Evolutionary conservation across 1,284 basidiomycete species (phyloP).

Genomic region (Trametes hirsuta): DNA sequence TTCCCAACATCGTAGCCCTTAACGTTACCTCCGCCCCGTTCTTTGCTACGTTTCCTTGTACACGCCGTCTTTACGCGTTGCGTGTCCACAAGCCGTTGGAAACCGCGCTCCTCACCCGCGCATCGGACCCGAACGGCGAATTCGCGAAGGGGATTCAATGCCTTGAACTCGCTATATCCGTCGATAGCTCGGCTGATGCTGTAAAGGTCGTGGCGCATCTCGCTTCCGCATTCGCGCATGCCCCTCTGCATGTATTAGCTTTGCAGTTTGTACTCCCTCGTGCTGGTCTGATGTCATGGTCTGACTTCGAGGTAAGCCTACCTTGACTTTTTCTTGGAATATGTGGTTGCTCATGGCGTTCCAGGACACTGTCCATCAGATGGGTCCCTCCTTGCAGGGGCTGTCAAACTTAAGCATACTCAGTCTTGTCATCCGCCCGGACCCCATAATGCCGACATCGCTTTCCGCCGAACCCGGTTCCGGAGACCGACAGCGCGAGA

Average conservation of each 20-base stretch:
- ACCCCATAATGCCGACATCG: constrained; percentile 18
- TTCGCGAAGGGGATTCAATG: not conserved
- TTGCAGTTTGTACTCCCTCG: constrained; percentile 16
- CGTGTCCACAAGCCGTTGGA: constrained; percentile 22
- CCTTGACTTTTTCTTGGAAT: not conserved
- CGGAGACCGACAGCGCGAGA: constrained; percentile 17
- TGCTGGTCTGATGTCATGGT: constrained; percentile 17
- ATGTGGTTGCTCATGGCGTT: not conserved
- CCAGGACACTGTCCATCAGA: constrained; percentile 18
- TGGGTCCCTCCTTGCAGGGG: constrained; percentile 14
- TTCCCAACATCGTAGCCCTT: constrained; percentile 20
- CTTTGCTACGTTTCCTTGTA: not conserved
- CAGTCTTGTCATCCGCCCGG: constrained; percentile 27
- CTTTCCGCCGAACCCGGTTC: not conserved
- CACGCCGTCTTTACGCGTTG: constrained; percentile 9
- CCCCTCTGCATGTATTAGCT: constrained; percentile 14
- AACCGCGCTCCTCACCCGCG: not conserved
- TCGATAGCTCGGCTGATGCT: constrained; percentile 7
- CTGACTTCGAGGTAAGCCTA: constrained; percentile 20
- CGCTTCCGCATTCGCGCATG: constrained; percentile 14
- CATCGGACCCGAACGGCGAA: not conserved
- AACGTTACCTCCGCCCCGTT: constrained; percentile 10
- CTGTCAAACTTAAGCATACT: constrained; percentile 20
- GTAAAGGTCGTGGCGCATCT: constrained; percentile 16
- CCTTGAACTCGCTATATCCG: constrained; percentile 19